These are phyloP conservation scores for Stemphylium vesicarium DNA, from an alignment of 2,329 filamentous ascomycete species.

Conservation along the genomic window DNA sequence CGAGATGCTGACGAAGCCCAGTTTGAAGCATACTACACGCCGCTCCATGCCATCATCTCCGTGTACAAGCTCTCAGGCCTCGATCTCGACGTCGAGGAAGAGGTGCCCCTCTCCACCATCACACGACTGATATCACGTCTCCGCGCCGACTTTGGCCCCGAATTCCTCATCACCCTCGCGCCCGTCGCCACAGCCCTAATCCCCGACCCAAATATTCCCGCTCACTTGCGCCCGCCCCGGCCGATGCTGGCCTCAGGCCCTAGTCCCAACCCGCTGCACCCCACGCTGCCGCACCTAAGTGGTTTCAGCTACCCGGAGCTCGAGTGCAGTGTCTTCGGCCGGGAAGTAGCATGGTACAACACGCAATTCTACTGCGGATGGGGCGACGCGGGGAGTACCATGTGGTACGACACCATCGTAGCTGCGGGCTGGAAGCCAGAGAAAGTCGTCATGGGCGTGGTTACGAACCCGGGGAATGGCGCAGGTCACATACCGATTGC, in stretches of 20 bases:
- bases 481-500: constrained; percentile 65
- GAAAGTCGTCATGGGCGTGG: constrained; percentile 78
- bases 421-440: constrained; percentile 72
- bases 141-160: constrained; percentile 67
- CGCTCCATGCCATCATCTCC: constrained; percentile 69
- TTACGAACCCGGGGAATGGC: constrained; percentile 80
- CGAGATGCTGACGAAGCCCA: constrained; percentile 29
- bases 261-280: constrained; percentile 43
- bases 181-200: constrained; percentile 80
- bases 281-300: constrained; percentile 66
- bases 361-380: constrained; percentile 93
- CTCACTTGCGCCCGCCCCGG: constrained; percentile 37
- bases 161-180: constrained; percentile 80
- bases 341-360: constrained; percentile 82
- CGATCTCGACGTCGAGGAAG: constrained; percentile 66
- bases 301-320: constrained; percentile 82
- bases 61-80: constrained; percentile 54
- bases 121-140: constrained; percentile 58
- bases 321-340: constrained; percentile 56
- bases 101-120: constrained; percentile 70
- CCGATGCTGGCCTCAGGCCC: constrained; percentile 38
- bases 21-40: constrained; percentile 77
- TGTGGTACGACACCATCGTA: constrained; percentile 61
- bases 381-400: constrained; percentile 66
- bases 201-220: constrained; percentile 45